Evolutionary conservation across 2,329 filamentous ascomycete species (phyloP), one percentile per base, ranked within the genome.

Genomic region (Rutstroemia sp.): DNA sequence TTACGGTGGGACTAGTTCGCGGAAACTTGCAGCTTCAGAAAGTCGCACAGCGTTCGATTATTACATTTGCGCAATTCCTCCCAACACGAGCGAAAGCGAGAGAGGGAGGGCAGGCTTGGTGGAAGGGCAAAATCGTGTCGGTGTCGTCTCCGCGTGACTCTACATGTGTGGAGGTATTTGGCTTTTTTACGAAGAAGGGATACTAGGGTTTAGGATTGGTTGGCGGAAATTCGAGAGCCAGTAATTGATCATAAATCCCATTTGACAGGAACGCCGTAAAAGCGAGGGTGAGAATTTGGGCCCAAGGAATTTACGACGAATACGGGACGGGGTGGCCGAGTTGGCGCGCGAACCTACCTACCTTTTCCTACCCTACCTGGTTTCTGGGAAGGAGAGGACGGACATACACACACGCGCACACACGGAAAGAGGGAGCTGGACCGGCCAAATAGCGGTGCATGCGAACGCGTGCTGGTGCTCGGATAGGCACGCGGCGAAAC

Each of bases 401-500:
- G 38, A 41, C 16, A 14, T 16, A 30, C 27, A 30, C 27, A 30
- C 38, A 41, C 38, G 16, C 6, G 23, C 23, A 44, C 10, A 30
- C 10, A 48, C 45, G 47, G 52, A 39, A 51, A 50, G 21, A 56
- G 48, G 34, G 48, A 45, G 41, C 27, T 46, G n/a, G 41, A 19
- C 54, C 39, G 48, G 48, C 42, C 39, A 51, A 51, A 56, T 46
- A 51, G 54, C 48, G 46, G 60, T 63, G 61, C 61, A 64, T 67
- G 64, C 64, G 65, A 66, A 67, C 63, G 60, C 64, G 65, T 67
- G 63, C 61, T 60, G 65, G 61, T 65, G 63, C 57, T 55, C 61
- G 59, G 61, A 62, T 61, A 61, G 64, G 64, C 64, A 68, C 66
- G 64, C 63, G 61, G 60, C 63, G 64, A 66, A 68, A 67, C 66